Evolutionary conservation across 768 basidiomycete species (phyloP).

Genomic region (Suillus weaverae): DNA sequence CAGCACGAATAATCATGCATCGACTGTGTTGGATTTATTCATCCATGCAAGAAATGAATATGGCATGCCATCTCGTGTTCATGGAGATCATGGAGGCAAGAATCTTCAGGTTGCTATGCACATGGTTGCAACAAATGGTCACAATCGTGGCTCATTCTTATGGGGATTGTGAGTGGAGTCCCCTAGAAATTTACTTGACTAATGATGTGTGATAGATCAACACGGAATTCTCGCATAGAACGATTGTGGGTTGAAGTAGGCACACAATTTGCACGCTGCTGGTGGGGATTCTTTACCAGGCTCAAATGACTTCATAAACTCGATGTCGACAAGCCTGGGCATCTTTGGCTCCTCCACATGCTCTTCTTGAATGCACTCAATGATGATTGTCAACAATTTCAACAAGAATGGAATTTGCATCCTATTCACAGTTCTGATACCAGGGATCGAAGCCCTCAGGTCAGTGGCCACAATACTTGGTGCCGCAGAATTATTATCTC

Average conservation of each 20-base stretch:
- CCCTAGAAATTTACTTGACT: background rate
- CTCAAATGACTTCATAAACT: no score
- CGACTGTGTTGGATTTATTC: conserved; percentile 16
- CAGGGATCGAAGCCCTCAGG: no score
- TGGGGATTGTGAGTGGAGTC: conserved; percentile 33
- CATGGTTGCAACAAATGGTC: conserved; percentile 19
- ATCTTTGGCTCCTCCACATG: no score
- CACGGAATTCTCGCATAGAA: conserved; percentile 30
- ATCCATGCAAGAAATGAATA: conserved; percentile 15
- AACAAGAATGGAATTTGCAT: no score
- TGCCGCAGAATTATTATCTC: no score
- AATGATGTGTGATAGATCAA: conserved; percentile 18
- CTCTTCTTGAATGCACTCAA: no score
- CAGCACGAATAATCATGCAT: conserved; percentile 37
- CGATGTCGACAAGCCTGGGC: no score
- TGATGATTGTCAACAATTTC: no score
- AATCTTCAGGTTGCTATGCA: conserved; percentile 34
- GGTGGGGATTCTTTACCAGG: no score
- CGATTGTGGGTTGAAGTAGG: conserved; percentile 29
- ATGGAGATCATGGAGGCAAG: conserved; percentile 39
- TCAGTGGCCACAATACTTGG: no score
- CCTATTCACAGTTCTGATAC: no score
- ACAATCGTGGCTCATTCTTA: conserved; percentile 34
- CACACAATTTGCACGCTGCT: conserved; percentile 16
- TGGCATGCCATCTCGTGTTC: conserved; percentile 32